These are phyloP conservation scores for Choiromyces venosus DNA, from an alignment of 495 filamentous ascomycete species.

Conservation along the genomic window DNA sequence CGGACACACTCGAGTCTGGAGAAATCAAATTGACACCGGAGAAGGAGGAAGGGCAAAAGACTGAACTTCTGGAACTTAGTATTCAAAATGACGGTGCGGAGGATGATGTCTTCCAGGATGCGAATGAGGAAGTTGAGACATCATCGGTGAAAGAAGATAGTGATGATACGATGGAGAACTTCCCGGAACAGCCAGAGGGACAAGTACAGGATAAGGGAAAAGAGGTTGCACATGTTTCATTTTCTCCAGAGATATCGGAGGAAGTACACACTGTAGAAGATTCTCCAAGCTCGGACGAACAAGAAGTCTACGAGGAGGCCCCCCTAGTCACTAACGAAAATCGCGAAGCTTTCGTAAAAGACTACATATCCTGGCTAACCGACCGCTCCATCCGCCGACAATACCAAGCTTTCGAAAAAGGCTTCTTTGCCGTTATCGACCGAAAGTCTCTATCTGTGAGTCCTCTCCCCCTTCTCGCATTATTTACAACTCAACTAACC, in stretches of 20 bases:
- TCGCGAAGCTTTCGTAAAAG: constrained; percentile 69
- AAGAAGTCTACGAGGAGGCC: constrained; percentile 47
- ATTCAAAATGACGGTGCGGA: neutral
- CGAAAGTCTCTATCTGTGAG: constrained; percentile 52
- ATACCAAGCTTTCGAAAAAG: constrained; percentile 69
- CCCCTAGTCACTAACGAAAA: constrained; percentile 68
- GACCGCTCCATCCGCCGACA: constrained; percentile 70
- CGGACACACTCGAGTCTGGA: neutral
- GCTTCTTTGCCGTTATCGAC: constrained; percentile 74
- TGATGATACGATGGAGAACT: neutral
- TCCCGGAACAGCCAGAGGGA: neutral
- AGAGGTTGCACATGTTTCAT: neutral
- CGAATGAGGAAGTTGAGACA: neutral
- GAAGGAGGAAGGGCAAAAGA: neutral
- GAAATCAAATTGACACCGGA: neutral
- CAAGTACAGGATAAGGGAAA: neutral
- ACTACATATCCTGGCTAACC: constrained; percentile 83
- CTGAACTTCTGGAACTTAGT: neutral
- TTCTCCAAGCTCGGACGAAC: neutral
- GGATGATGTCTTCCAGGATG: neutral
- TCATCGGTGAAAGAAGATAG: neutral
- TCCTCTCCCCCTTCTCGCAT: neutral
- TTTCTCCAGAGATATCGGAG: neutral
- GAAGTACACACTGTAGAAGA: neutral
- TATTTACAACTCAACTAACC: neutral